Evolutionary conservation across 2,329 filamentous ascomycete species (phyloP).

Genomic region (Nemania diffusa): DNA sequence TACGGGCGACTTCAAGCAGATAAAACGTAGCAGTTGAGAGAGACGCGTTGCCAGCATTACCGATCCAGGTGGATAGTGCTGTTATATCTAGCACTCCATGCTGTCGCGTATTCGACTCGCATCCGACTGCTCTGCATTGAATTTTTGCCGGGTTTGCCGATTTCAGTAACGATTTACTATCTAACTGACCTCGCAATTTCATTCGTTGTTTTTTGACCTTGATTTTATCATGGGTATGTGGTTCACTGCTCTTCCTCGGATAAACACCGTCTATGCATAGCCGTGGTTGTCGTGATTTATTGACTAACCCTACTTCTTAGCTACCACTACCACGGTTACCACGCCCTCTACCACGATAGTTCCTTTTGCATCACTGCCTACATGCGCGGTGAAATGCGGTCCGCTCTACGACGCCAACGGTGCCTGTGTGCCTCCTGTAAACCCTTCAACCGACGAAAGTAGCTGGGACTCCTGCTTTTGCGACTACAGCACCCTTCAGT

Average conservation of each 20-base stretch:
- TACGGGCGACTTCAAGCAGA: neutral
- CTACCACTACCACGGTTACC: conserved; percentile 1
- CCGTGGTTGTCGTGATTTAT: neutral
- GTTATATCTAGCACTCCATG: neutral
- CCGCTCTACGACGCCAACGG: conserved; percentile 75
- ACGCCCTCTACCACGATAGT: conserved; percentile 61
- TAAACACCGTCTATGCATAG: neutral
- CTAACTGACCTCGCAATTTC: neutral
- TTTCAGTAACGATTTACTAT: neutral
- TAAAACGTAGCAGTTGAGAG: neutral
- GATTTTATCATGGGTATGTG: conserved; percentile 27
- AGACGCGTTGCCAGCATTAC: neutral
- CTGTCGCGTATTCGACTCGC: neutral
- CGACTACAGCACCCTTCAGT: conserved; percentile 66
- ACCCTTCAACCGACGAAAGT: conserved; percentile 57
- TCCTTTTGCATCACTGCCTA: conserved; percentile 68
- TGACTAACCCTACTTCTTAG: conserved; percentile 26
- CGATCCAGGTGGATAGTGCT: conserved; percentile 9
- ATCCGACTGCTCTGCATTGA: neutral
- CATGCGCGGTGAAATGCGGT: conserved; percentile 69
- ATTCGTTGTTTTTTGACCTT: neutral
- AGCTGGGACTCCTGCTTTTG: conserved; percentile 81
- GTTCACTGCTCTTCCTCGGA: neutral
- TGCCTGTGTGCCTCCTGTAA: conserved; percentile 72
- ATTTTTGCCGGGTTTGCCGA: neutral